Evolutionary conservation across 192 early-diverging fungal genomes (phyloP), one percentile per base, ranked within the genome.

Genomic region (Linnemannia zychae): DNA sequence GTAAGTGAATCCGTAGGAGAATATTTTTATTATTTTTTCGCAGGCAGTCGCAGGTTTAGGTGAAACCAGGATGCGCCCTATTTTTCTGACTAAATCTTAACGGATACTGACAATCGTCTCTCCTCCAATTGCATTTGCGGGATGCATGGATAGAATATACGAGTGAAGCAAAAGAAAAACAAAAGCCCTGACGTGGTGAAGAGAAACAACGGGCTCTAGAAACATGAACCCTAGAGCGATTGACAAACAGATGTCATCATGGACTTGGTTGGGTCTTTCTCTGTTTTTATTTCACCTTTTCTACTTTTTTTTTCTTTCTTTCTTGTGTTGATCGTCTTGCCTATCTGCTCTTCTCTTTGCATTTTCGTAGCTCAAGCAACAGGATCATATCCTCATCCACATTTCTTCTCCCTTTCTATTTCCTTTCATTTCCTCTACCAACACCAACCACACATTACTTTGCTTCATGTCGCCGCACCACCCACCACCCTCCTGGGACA

Each of bases 1-100:
- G 57, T 63, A 33, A n/a, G 28, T 63, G 57, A 63, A 40, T 38
- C 67, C 38, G 67, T 68, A 40, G 38, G 15, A 68, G 24, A 68
- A 68, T 22, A 38, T 68, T 68, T 68, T 68, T 38, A 36, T 67
- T 67, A 13, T 24, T 24, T 24, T 66, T 37, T 3, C 28, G n/a
- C n/a, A n/a, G 6, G 22, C 52, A 11, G 52, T 57, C 52, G 52
- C 52, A 57, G 7, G 28, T 20, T 20, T 17, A 38, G 37, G 67
- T 68, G 67, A 68, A 18, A 68, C 67, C 36, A 33, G n/a, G 49
- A 53, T 36, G 3, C 49, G 18, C 33, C 17, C 28, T 6, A 7
- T 50, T 53, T 72, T 71, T 71, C 50, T 50, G 49, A 22, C n/a
- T n/a, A 22, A 9, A 57, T 57, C n/a, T 7, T 7, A n/a, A 57